phyloP scores from a whole-genome alignment of 306 rosid genomes.

The Malus fusca region DNA sequence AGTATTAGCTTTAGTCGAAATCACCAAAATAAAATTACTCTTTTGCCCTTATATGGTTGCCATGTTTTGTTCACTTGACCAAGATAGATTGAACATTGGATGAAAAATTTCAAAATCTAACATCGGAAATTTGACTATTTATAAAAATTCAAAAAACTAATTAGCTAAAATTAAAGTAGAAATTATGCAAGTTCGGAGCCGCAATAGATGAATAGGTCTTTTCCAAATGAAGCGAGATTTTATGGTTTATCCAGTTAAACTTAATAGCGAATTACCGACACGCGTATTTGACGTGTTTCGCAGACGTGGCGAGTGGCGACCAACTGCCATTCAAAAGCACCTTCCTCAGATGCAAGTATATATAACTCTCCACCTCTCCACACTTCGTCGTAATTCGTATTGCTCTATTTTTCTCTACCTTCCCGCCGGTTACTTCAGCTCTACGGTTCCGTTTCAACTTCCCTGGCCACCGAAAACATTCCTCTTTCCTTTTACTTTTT shows the following conservation, averaged over 20 bases:
- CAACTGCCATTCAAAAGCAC: background rate
- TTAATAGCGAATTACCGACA: background rate
- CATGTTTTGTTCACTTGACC: no score
- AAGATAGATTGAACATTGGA: no score
- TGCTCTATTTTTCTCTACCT: background rate
- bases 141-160: no score
- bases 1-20: no score
- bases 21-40: no score
- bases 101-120: no score
- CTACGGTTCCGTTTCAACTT: constrained; percentile 1
- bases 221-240: no score
- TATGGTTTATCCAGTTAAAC: background rate
- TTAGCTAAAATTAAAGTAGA: no score
- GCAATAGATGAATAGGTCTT: no score
- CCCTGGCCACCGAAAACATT: background rate
- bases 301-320: background rate
- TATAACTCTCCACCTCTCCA: background rate
- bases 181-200: no score
- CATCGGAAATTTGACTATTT: no score
- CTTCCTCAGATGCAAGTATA: background rate
- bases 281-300: background rate
- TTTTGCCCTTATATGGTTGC: no score
- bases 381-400: background rate
- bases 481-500: background rate
- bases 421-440: constrained; percentile 14